Base-by-base conservation (phyloP, 2,329 filamentous ascomycete species). In the Leptographium procerum region DNA sequence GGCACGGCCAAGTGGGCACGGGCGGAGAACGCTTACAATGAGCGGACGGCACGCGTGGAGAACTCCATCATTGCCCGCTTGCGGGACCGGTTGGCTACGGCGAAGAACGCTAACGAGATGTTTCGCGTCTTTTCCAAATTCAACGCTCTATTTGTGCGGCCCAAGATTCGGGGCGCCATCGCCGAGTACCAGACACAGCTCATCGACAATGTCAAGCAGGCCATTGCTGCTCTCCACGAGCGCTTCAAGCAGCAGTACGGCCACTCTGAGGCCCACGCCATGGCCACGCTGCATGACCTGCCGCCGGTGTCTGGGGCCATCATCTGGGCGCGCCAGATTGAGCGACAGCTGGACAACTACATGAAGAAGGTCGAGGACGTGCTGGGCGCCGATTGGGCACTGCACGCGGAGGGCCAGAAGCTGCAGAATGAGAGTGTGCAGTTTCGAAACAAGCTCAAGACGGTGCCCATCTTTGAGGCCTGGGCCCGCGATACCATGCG, bases 331-430 rank as follows among this genome's bases (percentile, higher is more conserved):
- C 86, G 90, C 50, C 94, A 99, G 72, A 99, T 99, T 61, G 92
- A 99, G 75, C 85, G 90, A 40, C 94, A 99, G 71, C 83, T 99
- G 11, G 87, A 96, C 67, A 88, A 86, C 13, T 99, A 99, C 71
- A 96, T 99, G 91, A 89, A 91, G 69, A 96, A 96, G 71, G 92
- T 99, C n/a, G 95, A 97, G 70, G 90, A 96, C 65, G 94, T 99
- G 43, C 82, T 99, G 26, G 94, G 94, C 55, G 86, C 89, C 59
- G 91, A 96, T 65, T 99, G 94, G 94, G 86, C 88, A 57, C 77
- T 97, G 60, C 95, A 99, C 68, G 84, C 91, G 8, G 94, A 99
- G 69, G 95, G 95, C 1, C 90, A 96, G 68, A 96, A 96, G 71
- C 80, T 99, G 24, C 88, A 92, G 67, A 86, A 85, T 59, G 94